Percentiles rank a stretch among this genome's conserved stretches.
Conservation (phyloP, 352 stramenopile species). For the Stephanocyclus meneghinianus region DNA sequence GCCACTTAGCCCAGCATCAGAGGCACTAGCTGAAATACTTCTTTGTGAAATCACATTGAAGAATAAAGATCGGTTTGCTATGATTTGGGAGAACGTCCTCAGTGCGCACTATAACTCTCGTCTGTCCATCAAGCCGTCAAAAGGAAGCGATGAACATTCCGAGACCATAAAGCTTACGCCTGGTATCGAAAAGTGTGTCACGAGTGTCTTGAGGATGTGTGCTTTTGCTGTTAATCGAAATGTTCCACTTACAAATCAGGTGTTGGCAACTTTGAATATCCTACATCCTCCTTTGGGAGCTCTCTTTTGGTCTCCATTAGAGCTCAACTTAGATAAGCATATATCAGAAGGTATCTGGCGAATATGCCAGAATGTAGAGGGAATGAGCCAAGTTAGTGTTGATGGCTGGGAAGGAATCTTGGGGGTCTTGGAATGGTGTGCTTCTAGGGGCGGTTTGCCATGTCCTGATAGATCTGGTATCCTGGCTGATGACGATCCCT, state of each 20-base stretch:
- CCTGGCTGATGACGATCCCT: constrained; percentile 70
- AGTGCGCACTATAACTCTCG: constrained; percentile 60
- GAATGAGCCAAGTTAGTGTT: constrained; percentile 50
- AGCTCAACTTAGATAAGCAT: constrained; percentile 69
- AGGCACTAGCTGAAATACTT: constrained; percentile 78
- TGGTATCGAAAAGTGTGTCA: constrained; percentile 77
- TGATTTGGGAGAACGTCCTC: constrained; percentile 68
- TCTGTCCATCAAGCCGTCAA: constrained; percentile 39
- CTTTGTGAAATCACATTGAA: constrained; percentile 77
- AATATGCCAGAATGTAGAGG: constrained; percentile 69
- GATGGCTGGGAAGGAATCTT: constrained; percentile 69
- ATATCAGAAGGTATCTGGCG: constrained; percentile 76
- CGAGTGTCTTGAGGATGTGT: constrained; percentile 71
- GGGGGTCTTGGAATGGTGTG: constrained; percentile 70
- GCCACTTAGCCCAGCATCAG: constrained; percentile 71
- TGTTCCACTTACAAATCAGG: constrained; percentile 54
- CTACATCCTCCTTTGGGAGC: constrained; percentile 42
- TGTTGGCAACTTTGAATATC: constrained; percentile 47
- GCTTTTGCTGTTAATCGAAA: constrained; percentile 56
- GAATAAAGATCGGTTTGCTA: constrained; percentile 70
- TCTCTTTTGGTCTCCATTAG: constrained; percentile 42
- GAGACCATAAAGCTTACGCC: constrained; percentile 56
- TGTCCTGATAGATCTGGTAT: constrained; percentile 32
- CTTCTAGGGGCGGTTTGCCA: constrained; percentile 45
- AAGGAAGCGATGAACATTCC: constrained; percentile 36